Conservation (phyloP, 352 stramenopile genomes). For the Phytophthora pluvialis region DNA sequence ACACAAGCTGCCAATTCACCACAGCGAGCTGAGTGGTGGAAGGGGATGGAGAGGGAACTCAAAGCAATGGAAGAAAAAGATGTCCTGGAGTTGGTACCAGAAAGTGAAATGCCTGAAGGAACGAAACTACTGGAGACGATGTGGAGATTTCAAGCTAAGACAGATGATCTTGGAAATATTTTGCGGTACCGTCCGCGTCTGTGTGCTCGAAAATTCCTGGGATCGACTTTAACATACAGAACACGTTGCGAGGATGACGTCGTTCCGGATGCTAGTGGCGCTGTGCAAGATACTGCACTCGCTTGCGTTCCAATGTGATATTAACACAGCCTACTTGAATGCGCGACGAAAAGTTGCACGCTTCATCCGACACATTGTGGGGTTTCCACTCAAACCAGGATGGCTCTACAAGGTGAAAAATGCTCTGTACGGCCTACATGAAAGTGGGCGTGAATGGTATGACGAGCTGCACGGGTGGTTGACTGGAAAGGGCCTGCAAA, state of each 20-base stretch:
- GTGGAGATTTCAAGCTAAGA: conserved; percentile 13
- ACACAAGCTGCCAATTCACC: neutral
- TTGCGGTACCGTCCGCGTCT: conserved; percentile 3
- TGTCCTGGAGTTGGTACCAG: conserved; percentile 3
- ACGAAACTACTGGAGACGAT: conserved; percentile 2
- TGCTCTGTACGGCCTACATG: conserved; percentile 6
- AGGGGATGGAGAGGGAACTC: conserved; percentile 6
- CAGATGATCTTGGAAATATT: conserved; percentile 7
- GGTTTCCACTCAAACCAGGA: conserved; percentile 9
- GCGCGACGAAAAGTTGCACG: neutral
- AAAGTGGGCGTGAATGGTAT: conserved; percentile 12
- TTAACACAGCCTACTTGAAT: conserved; percentile 12
- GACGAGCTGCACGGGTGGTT: conserved; percentile 6
- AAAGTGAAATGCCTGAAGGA: conserved; percentile 11
- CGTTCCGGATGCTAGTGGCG: conserved; percentile 3
- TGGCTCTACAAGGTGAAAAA: conserved; percentile 14
- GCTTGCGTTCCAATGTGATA: conserved; percentile 6
- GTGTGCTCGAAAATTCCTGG: conserved; percentile 2
- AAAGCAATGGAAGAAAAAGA: conserved; percentile 13
- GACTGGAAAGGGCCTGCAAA: neutral
- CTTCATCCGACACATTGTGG: conserved; percentile 5
- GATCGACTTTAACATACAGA: conserved; percentile 10
- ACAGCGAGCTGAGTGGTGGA: conserved; percentile 9
- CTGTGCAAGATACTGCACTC: conserved; percentile 4
- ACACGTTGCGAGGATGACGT: conserved; percentile 4